Evolutionary conservation across 805 yeast species (phyloP).

Genomic region (Candida ovalis): DNA sequence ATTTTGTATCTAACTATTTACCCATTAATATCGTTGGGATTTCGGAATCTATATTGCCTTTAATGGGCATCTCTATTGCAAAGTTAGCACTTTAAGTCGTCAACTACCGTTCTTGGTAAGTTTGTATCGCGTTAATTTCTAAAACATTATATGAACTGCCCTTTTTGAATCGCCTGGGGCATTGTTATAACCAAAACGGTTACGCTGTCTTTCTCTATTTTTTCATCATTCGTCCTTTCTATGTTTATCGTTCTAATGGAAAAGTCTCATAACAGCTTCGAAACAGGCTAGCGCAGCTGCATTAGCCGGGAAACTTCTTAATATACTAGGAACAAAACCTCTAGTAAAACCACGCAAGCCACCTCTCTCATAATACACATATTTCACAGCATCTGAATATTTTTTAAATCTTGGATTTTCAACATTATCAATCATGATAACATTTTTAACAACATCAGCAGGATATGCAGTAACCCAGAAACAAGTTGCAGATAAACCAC

Average conservation of each 20-base stretch:
- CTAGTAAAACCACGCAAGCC: slow-evolving; percentile 63
- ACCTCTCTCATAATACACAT: slow-evolving; percentile 63
- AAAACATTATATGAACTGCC: too few species aligned
- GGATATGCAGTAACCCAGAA: slow-evolving; percentile 92
- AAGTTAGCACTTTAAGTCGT: neutral
- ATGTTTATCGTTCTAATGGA: slow-evolving; percentile 5
- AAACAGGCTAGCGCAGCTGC: slow-evolving; percentile 91
- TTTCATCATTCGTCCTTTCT: neutral
- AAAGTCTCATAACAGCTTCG: slow-evolving; percentile 70
- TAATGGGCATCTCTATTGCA: too few species aligned
- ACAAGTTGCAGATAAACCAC: slow-evolving; percentile 81
- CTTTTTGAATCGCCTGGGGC: neutral
- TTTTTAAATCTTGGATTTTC: slow-evolving; percentile 64
- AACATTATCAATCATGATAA: slow-evolving; percentile 75
- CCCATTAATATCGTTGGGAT: too few species aligned
- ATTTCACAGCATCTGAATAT: slow-evolving; percentile 68
- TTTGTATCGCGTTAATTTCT: too few species aligned
- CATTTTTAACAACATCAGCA: slow-evolving; percentile 83
- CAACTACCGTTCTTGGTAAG: too few species aligned
- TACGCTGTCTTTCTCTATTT: neutral
- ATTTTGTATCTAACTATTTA: too few species aligned
- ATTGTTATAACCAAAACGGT: neutral
- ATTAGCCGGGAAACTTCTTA: slow-evolving; percentile 88
- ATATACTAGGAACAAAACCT: slow-evolving; percentile 76
- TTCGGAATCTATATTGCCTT: neutral